A percentile compares a stretch with the other conserved stretches of the same genome.
phyloP scores from a whole-genome alignment of 2,329 filamentous ascomycete species.

The Colletotrichum sp. region DNA sequence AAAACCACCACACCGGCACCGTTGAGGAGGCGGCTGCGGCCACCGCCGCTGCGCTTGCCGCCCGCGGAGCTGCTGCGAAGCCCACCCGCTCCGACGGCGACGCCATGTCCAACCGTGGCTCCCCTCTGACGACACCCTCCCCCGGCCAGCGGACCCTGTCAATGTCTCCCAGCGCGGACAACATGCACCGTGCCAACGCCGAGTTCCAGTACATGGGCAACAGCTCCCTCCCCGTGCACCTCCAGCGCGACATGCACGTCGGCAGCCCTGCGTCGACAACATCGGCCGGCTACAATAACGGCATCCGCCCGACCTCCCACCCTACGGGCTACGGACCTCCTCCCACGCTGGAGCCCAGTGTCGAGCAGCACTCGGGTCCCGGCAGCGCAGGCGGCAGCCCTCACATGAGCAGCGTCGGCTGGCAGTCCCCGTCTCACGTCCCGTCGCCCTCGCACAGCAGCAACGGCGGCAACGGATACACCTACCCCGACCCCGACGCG shows the following conservation, averaged over 20 bases:
- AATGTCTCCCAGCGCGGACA: slow-evolving; percentile 76
- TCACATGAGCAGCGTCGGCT: slow-evolving; percentile 81
- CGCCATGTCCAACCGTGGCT: slow-evolving; percentile 73
- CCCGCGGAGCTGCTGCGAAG: slow-evolving; percentile 44
- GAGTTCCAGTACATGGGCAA: slow-evolving; percentile 81
- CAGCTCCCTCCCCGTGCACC: slow-evolving; percentile 80
- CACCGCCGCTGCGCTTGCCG: slow-evolving; percentile 83
- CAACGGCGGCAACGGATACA: slow-evolving; percentile 64
- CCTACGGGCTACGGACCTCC: slow-evolving; percentile 83
- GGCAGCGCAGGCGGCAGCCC: slow-evolving; percentile 83
- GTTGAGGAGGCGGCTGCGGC: slow-evolving; percentile 92
- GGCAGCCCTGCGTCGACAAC: slow-evolving; percentile 73
- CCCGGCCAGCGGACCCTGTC: slow-evolving; percentile 81
- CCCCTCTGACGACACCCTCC: slow-evolving; percentile 80
- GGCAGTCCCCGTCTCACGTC: slow-evolving; percentile 84
- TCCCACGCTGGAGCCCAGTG: slow-evolving; percentile 82
- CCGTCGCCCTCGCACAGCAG: slow-evolving; percentile 71
- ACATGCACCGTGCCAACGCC: slow-evolving; percentile 65
- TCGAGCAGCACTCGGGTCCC: slow-evolving; percentile 72
- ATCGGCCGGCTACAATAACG: slow-evolving; percentile 62
- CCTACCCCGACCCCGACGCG: slow-evolving; percentile 84
- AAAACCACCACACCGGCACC: slow-evolving; percentile 94
- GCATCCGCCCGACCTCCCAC: slow-evolving; percentile 80
- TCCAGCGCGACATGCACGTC: slow-evolving; percentile 76
- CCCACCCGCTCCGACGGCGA: slow-evolving; percentile 71